These are phyloP conservation scores for Trifolium subterraneum DNA, from an alignment of 306 rosid species.

Conservation along the genomic window DNA sequence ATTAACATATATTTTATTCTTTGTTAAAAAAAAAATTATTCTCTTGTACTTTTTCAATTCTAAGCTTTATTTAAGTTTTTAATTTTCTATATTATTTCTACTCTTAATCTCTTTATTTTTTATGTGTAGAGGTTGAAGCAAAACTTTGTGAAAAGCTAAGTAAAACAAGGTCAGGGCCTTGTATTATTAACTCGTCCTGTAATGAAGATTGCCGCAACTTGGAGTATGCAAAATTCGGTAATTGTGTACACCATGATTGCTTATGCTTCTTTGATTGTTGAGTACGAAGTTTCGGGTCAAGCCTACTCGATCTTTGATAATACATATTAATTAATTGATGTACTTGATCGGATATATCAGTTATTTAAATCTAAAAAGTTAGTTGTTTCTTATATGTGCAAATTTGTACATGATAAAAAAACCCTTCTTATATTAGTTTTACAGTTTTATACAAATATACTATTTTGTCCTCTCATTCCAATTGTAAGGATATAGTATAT, in stretches of 20 bases:
- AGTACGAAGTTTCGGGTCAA: no score
- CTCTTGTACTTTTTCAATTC: not conserved
- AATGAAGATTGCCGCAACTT: not conserved
- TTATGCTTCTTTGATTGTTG: not conserved
- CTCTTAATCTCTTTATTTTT: not conserved
- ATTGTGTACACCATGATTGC: not conserved
- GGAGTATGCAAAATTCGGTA: not conserved
- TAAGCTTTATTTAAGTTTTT: not conserved
- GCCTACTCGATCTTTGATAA: no score
- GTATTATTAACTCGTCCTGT: not conserved
- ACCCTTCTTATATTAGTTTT: no score
- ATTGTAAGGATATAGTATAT: no score
- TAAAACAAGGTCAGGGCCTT: not conserved
- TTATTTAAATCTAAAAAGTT: no score
- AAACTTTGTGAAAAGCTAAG: not conserved
- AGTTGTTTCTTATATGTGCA: no score
- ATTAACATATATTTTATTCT: not conserved
- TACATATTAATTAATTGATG: no score
- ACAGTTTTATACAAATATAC: no score
- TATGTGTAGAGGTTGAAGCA: constrained; percentile 1
- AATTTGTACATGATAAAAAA: no score
- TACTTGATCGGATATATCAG: no score
- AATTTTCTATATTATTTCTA: not conserved
- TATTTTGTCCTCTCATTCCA: no score
- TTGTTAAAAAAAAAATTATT: no score